Base-by-base conservation (phyloP, 2,329 filamentous ascomycete species). In the Canariomyces notabilis region DNA sequence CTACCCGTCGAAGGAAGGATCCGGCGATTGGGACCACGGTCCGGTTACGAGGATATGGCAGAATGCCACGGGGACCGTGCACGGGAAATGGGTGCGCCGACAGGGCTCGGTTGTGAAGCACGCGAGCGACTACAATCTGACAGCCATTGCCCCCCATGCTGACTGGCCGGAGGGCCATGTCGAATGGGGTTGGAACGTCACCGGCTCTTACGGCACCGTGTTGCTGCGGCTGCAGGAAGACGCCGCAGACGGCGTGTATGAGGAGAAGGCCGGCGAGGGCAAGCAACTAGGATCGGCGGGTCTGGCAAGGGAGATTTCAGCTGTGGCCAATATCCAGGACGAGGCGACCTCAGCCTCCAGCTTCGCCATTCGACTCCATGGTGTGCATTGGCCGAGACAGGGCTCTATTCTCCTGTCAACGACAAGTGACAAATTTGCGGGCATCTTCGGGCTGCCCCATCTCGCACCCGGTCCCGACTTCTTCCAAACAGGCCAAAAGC, bases 381-480 rank as follows among this genome's bases (percentile, higher is more conserved):
- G 93, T 3, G 77, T 94, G 4, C 91, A 97, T 68, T 94, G 89
- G 74, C 82, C 85, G 31, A 76, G 78, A n/a, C 79, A 85, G 52
- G 93, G 93, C 2, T 79, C 82, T 12, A 79, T 93, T 40, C 70
- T 97, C 29, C 70, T 97, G 61, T 87, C 85, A 2, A 96, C 91
- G 1, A 91, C 89, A 38, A 96, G 89, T 64, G 87, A 95, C 61
- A 96, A 95, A 70, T 93, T 93, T 60, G 81, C 85, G n/a, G 90
- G 93, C 35, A 83, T 97, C 46, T 95, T 95, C 63, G 86, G 83
- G 2, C 70, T 97, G 37, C 90, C 93, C 20, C 89, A 97, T 64
- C 76, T 98, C 42, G 74, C 86, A 1, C 76, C 87, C 0, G 65
- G 70, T 16, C 61, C 69, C 3, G 71, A 78, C 39, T 81, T 76